These are phyloP conservation scores for Hemileccinum rubropunctum DNA, from an alignment of 768 basidiomycete genomes.

Conservation along the genomic window DNA sequence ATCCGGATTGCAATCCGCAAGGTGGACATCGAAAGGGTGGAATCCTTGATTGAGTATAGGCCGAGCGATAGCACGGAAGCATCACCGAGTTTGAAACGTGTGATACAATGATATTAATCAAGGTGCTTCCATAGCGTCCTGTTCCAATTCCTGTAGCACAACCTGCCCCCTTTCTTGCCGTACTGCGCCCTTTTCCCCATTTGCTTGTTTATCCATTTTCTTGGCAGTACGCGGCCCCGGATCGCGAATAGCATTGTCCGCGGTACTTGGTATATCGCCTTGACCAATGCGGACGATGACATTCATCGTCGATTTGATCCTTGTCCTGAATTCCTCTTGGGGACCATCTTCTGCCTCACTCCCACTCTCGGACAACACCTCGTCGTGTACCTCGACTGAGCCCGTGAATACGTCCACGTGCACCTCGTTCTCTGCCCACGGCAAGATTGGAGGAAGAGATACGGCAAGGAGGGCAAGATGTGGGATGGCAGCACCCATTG, in stretches of 20 bases:
- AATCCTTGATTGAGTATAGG: neutral
- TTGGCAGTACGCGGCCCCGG: slow-evolving; percentile 1
- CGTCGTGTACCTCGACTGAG: slow-evolving; percentile 74
- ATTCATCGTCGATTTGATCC: slow-evolving; percentile 68
- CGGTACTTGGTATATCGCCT: slow-evolving; percentile 40
- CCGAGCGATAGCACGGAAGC: neutral
- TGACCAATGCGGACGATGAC: slow-evolving; percentile 62
- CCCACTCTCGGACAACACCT: slow-evolving; percentile 46
- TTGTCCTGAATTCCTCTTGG: slow-evolving; percentile 53
- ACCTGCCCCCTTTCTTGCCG: slow-evolving; percentile 21
- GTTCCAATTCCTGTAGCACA: slow-evolving; percentile 43
- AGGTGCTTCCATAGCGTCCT: slow-evolving; percentile 37
- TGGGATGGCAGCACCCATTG: slow-evolving; percentile 90
- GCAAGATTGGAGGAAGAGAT: slow-evolving; percentile 71
- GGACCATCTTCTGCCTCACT: slow-evolving; percentile 59
- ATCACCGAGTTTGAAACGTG: neutral
- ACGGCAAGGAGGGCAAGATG: slow-evolving; percentile 67
- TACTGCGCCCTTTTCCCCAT: slow-evolving; percentile 6
- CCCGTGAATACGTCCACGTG: slow-evolving; percentile 62
- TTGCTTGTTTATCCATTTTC: slow-evolving; percentile 7
- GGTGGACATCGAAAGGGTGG: neutral
- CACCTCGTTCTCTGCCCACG: slow-evolving; percentile 62
- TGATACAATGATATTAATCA: slow-evolving; percentile 12
- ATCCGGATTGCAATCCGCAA: neutral
- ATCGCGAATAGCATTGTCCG: neutral